phyloP scores from a whole-genome alignment of 2,329 filamentous ascomycete species.

The Fusarium pseudoanthophilum region DNA sequence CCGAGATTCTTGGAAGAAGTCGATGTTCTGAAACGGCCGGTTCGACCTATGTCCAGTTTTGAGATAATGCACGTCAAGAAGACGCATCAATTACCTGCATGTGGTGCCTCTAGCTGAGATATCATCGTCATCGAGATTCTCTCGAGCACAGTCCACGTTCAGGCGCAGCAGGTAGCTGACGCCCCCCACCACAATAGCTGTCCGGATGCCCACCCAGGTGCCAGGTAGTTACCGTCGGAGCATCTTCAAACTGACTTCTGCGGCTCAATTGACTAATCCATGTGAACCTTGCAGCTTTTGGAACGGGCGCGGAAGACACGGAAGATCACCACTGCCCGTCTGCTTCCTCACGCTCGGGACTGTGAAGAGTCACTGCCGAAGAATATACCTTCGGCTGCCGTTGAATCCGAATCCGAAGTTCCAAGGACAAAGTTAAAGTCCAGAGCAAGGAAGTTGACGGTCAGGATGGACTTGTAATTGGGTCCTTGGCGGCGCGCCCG shows the following conservation, averaged over 20 bases:
- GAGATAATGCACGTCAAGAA: background rate
- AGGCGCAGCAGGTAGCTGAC: background rate
- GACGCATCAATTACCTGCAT: background rate
- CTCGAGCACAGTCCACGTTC: background rate
- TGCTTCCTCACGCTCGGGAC: background rate
- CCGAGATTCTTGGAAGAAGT: background rate
- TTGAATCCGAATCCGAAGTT: conserved; percentile 10
- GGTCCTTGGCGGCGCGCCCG: background rate
- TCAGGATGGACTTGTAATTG: background rate
- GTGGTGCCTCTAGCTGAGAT: background rate
- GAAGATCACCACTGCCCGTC: conserved; percentile 14
- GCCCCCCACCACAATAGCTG: conserved; percentile 17
- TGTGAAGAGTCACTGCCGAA: background rate
- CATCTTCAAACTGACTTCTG: background rate
- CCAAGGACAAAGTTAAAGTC: background rate
- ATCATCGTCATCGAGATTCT: conserved; percentile 16
- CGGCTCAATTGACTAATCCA: background rate
- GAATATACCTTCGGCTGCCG: background rate
- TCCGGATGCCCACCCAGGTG: background rate
- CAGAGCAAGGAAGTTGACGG: conserved; percentile 2
- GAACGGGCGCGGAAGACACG: conserved; percentile 9
- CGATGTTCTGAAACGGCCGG: conserved; percentile 9
- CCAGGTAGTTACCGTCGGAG: background rate
- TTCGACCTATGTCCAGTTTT: conserved; percentile 3
- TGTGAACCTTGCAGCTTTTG: background rate